A percentile compares a stretch with the other conserved stretches of the same genome.
Conservation (phyloP, 2,329 filamentous ascomycete species). For the Aciculosporium take region DNA sequence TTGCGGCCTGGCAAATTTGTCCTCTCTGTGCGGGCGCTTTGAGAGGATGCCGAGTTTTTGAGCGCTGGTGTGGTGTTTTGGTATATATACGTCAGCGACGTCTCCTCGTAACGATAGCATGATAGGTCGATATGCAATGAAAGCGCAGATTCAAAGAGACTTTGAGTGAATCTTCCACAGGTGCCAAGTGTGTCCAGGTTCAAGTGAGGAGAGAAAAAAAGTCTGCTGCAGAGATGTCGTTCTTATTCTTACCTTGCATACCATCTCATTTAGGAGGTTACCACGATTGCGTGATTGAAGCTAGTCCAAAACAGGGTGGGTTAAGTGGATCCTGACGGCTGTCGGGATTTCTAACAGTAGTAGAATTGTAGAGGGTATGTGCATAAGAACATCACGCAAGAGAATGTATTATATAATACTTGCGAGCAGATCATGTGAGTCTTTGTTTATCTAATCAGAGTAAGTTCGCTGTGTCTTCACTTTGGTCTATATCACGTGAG, state of each 20-base stretch:
- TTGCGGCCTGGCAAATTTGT: background rate
- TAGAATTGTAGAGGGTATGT: too few species aligned
- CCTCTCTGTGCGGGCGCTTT: background rate
- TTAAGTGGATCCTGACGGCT: constrained; percentile 2
- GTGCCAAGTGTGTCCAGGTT: constrained; percentile 6
- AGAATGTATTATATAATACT: too few species aligned
- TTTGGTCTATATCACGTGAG: background rate
- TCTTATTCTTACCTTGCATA: constrained; percentile 9
- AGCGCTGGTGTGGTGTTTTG: background rate
- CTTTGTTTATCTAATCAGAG: too few species aligned
- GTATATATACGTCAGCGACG: constrained; percentile 1
- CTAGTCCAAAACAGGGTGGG: constrained; percentile 13
- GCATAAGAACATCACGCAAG: too few species aligned
- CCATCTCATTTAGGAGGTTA: constrained; percentile 10
- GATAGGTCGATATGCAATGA: constrained; percentile 11
- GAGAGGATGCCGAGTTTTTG: background rate
- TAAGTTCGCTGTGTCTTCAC: background rate
- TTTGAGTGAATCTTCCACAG: constrained; percentile 3
- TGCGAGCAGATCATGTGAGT: too few species aligned
- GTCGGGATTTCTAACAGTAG: too few species aligned
- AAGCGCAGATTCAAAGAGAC: constrained; percentile 7
- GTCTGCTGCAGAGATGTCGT: constrained; percentile 9
- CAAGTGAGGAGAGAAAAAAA: constrained; percentile 8
- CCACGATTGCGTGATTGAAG: constrained; percentile 19
- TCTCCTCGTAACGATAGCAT: constrained; percentile 5